Evolutionary conservation across 2,329 filamentous ascomycete species (phyloP).

Genomic region (Keithomyces neogunnii): DNA sequence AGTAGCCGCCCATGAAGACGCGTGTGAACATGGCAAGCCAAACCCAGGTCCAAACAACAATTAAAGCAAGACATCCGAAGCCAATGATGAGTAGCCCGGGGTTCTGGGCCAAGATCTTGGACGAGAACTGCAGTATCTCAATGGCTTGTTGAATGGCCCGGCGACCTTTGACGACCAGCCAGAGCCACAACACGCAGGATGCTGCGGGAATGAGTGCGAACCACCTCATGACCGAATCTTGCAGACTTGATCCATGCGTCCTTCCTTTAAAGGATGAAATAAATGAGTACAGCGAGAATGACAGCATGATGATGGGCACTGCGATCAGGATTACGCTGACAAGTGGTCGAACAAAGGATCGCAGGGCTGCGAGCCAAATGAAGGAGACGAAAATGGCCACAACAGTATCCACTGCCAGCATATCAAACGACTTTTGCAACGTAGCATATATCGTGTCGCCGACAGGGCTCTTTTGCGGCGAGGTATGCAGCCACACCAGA

Average conservation of each 20-base stretch:
- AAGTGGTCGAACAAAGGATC: slow-evolving; percentile 79
- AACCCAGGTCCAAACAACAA: slow-evolving; percentile 87
- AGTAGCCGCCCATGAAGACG: slow-evolving; percentile 87
- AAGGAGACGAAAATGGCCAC: slow-evolving; percentile 84
- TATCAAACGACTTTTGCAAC: slow-evolving; percentile 75
- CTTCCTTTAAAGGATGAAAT: slow-evolving; percentile 78
- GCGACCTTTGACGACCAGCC: slow-evolving; percentile 72
- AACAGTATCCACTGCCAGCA: slow-evolving; percentile 83
- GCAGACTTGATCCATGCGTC: slow-evolving; percentile 66
- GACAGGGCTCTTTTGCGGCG: slow-evolving; percentile 60
- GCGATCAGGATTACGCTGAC: slow-evolving; percentile 74
- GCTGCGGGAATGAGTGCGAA: slow-evolving; percentile 68
- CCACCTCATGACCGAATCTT: slow-evolving; percentile 87
- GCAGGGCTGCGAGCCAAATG: slow-evolving; percentile 80
- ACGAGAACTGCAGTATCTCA: slow-evolving; percentile 85
- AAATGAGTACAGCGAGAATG: slow-evolving; percentile 86
- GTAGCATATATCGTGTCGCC: slow-evolving; percentile 94
- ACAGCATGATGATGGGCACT: slow-evolving; percentile 77
- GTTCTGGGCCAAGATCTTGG: slow-evolving; percentile 77
- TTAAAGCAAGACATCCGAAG: slow-evolving; percentile 62
- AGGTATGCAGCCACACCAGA: slow-evolving; percentile 83
- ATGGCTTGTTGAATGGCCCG: slow-evolving; percentile 75
- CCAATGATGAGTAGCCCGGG: slow-evolving; percentile 78
- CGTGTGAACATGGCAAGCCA: slow-evolving; percentile 97
- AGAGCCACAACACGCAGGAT: slow-evolving; percentile 71